Evolutionary conservation across 345 rosid genomes (phyloP).

Genomic region (Psidium friedrichsthalianum): DNA sequence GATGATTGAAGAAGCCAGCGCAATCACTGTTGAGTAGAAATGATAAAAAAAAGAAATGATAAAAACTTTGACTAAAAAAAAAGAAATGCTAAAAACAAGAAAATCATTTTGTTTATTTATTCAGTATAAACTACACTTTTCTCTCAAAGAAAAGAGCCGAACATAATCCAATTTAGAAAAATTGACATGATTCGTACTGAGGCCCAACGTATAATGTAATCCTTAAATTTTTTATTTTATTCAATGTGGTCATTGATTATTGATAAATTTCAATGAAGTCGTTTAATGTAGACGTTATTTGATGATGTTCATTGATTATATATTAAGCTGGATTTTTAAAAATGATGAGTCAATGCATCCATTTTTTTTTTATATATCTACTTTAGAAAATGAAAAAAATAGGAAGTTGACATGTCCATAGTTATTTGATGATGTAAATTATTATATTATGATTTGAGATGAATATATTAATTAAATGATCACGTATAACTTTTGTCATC

Average conservation of each 20-base stretch:
- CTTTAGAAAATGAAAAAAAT: fast-evolving
- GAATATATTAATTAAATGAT: neutral
- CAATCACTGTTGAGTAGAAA: neutral
- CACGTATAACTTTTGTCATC: neutral
- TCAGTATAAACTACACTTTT: neutral
- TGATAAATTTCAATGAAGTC: fast-evolving
- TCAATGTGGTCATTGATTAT: fast-evolving
- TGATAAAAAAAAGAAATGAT: neutral
- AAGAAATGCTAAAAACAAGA: neutral
- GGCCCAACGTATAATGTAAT: no score
- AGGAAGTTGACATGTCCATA: fast-evolving
- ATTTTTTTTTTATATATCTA: neutral
- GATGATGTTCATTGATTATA: neutral
- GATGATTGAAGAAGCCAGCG: neutral
- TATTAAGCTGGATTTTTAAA: neutral
- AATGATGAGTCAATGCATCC: neutral
- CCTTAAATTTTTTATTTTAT: neutral
- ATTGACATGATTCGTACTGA: neutral
- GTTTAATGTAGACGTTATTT: fast-evolving
- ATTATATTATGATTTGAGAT: neutral
- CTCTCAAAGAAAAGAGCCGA: neutral
- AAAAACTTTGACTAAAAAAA: neutral
- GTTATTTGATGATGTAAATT: neutral
- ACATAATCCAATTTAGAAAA: neutral
- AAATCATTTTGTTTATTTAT: neutral